Conservation (phyloP, 129 eudicot species). For the Pittosporum tobira region DNA sequence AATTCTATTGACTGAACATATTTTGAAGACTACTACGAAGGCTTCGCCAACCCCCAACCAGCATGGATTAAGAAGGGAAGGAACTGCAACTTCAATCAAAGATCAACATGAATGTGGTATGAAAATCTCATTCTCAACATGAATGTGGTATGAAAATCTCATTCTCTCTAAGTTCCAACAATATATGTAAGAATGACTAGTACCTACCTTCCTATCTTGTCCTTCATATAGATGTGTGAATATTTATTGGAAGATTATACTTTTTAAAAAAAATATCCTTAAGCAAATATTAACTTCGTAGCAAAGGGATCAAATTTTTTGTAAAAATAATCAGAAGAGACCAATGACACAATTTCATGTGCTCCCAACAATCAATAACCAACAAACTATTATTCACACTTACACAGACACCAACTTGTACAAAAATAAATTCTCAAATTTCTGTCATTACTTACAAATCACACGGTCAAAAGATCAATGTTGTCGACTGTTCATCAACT, state of each 20-base stretch:
- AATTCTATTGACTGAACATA: too few relatives aligned
- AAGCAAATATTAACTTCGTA: background rate
- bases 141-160: slow-evolving; percentile 32
- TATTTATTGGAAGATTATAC: background rate
- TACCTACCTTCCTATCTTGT: background rate
- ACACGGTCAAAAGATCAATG: background rate
- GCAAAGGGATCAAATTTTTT: background rate
- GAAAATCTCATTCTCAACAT: slow-evolving; percentile 24
- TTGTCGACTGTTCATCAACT: background rate
- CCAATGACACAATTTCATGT: background rate
- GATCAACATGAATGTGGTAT: slow-evolving; percentile 65
- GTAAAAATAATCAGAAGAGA: background rate
- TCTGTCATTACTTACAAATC: background rate
- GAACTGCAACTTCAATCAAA: slow-evolving; percentile 54
- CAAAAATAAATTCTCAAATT: background rate
- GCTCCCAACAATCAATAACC: background rate
- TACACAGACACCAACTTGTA: background rate
- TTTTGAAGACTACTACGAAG: slow-evolving; percentile 7
- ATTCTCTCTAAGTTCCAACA: too few relatives aligned
- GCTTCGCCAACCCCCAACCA: slow-evolving; percentile 32
- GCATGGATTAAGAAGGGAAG: slow-evolving; percentile 48
- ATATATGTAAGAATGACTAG: background rate
- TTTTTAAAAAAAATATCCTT: background rate
- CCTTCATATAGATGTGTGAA: background rate
- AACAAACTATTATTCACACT: background rate